These are phyloP conservation scores for Papiliotrema flavescens DNA, from an alignment of 1,284 basidiomycete genomes.

Conservation along the genomic window DNA sequence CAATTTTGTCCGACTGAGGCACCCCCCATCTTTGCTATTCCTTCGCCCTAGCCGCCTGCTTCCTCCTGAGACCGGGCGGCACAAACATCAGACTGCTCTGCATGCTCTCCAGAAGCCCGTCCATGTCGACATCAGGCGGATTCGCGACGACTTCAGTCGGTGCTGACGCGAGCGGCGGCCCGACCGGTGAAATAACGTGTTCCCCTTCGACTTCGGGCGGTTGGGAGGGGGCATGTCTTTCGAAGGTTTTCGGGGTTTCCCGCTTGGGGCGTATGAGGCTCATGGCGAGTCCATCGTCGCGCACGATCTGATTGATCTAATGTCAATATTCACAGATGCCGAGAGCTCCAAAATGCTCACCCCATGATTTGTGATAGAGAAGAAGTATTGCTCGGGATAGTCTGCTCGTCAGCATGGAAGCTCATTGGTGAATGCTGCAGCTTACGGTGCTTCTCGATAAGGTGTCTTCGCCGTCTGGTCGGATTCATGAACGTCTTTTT, in stretches of 20 bases:
- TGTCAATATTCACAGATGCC: no score
- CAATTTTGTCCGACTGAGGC: no score
- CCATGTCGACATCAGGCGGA: slow-evolving; percentile 24
- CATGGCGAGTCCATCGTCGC: slow-evolving; percentile 35
- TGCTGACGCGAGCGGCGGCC: no score
- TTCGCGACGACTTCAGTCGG: no score
- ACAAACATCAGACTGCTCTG: slow-evolving; percentile 35
- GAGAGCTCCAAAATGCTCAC: no score
- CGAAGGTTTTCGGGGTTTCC: slow-evolving; percentile 1
- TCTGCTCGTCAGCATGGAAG: slow-evolving; percentile 27
- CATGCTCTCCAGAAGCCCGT: slow-evolving; percentile 24
- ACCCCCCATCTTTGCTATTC: no score
- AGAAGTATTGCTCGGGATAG: slow-evolving; percentile 83
- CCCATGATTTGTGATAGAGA: slow-evolving; percentile 81
- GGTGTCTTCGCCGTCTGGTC: slow-evolving; percentile 71
- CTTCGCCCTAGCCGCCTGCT: slow-evolving; percentile 1
- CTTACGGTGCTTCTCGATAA: slow-evolving; percentile 68
- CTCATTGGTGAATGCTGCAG: no score
- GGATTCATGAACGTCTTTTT: slow-evolving; percentile 65
- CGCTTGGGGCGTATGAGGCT: slow-evolving; percentile 33
- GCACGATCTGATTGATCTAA: slow-evolving; percentile 36
- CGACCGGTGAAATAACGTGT: no score
- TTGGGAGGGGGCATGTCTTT: no score
- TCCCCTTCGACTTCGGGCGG: no score
- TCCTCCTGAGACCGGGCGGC: slow-evolving; percentile 25